Conservation (phyloP, 1,139 yeast genomes). For the Taphrina wiesneri region DNA sequence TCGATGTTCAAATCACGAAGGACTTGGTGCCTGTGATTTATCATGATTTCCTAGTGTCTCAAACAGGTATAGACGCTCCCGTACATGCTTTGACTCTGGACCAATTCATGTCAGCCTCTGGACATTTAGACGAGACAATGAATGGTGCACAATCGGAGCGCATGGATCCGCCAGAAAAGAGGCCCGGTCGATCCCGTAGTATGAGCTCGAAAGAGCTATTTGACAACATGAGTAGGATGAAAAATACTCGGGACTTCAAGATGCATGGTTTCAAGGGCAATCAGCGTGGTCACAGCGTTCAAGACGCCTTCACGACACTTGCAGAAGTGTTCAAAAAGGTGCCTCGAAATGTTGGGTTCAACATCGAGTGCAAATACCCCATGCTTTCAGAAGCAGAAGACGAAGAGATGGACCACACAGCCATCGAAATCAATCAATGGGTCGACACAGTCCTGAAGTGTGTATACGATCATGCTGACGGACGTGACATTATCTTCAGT, state of each 20-base stretch:
- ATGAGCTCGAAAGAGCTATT: constrained; percentile 35
- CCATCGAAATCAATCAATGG: constrained; percentile 81
- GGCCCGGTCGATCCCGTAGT: constrained; percentile 36
- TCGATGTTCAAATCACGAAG: constrained; percentile 95
- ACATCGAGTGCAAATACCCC: constrained; percentile 89
- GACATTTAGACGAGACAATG: constrained; percentile 38
- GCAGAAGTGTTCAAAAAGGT: constrained; percentile 78
- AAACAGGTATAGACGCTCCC: constrained; percentile 93
- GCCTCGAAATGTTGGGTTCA: constrained; percentile 85
- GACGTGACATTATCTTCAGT: constrained; percentile 85
- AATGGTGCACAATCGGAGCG: background rate
- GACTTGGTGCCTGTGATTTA: constrained; percentile 90
- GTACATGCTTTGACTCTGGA: constrained; percentile 91
- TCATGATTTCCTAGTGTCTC: constrained; percentile 93
- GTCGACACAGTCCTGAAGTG: constrained; percentile 67
- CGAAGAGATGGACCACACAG: constrained; percentile 85
- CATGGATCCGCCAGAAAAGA: constrained; percentile 1
- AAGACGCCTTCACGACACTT: constrained; percentile 86
- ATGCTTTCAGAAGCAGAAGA: constrained; percentile 90
- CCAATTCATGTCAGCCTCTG: constrained; percentile 69
- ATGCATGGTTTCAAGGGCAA: constrained; percentile 87
- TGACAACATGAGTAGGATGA: constrained; percentile 55
- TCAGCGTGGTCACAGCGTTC: constrained; percentile 83
- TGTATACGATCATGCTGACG: constrained; percentile 75
- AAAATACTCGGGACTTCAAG: constrained; percentile 82